These are phyloP conservation scores for Saksenaea oblongispora DNA, from an alignment of 371 early-diverging fungal genomes.

Conservation along the genomic window DNA sequence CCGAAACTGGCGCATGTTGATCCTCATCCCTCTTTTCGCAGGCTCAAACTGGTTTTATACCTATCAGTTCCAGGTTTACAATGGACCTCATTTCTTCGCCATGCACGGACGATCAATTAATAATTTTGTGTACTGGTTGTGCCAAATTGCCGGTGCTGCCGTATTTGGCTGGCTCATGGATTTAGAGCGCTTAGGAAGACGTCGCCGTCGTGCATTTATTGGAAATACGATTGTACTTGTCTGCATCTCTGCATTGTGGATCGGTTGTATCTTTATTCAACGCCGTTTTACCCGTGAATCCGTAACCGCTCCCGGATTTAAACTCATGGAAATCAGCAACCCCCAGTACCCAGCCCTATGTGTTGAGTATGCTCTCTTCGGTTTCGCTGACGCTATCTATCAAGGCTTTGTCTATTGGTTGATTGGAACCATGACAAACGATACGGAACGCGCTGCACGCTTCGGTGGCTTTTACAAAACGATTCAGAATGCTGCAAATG, in stretches of 20 bases:
- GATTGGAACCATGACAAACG: slow-evolving; percentile 73
- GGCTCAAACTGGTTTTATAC: slow-evolving; percentile 79
- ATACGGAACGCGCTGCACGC: slow-evolving; percentile 66
- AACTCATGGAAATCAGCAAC: slow-evolving; percentile 28
- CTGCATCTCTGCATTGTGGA: slow-evolving; percentile 34
- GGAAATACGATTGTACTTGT: slow-evolving; percentile 52
- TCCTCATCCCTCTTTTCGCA: slow-evolving; percentile 68
- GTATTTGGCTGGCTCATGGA: slow-evolving; percentile 62
- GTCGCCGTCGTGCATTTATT: slow-evolving; percentile 56
- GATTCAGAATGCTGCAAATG: slow-evolving; percentile 61
- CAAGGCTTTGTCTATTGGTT: slow-evolving; percentile 80
- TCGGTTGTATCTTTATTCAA: slow-evolving; percentile 51
- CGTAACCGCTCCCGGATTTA: slow-evolving; percentile 10
- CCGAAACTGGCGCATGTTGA: slow-evolving; percentile 64
- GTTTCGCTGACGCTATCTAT: slow-evolving; percentile 70
- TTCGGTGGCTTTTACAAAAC: slow-evolving; percentile 86
- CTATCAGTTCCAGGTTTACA: slow-evolving; percentile 59
- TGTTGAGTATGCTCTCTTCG: slow-evolving; percentile 65
- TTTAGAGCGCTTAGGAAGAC: slow-evolving; percentile 32
- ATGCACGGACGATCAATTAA: slow-evolving; percentile 67
- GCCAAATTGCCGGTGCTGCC: slow-evolving; percentile 69
- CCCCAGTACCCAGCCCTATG: slow-evolving; percentile 52
- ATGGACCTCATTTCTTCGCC: slow-evolving; percentile 53
- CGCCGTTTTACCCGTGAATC: slow-evolving; percentile 38
- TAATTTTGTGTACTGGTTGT: slow-evolving; percentile 70